A percentile compares a stretch with the other conserved stretches of the same genome.
These are phyloP conservation scores for Rhynchospora tenuis DNA, from an alignment of 176 grass and related monocot species.

Conservation along the genomic window DNA sequence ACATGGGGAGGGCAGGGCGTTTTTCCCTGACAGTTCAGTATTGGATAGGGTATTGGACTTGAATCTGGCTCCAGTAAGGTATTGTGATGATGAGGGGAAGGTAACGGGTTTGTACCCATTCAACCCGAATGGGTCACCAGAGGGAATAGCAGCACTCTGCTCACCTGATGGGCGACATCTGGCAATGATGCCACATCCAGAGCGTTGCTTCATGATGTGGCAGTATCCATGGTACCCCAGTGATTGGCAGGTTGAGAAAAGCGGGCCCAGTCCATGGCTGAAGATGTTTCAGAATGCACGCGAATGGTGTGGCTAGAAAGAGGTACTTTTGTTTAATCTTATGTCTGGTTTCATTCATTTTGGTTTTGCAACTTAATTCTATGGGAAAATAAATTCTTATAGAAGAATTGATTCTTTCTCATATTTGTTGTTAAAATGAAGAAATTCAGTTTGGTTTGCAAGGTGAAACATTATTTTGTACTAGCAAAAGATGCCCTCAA, in stretches of 20 bases:
- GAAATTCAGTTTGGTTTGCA: not conserved
- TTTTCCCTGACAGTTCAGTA: slow-evolving; percentile 61
- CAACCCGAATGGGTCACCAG: slow-evolving; percentile 90
- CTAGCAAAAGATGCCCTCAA: too few species aligned
- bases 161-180: slow-evolving; percentile 87
- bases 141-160: slow-evolving; percentile 75
- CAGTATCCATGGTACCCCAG: slow-evolving; percentile 93
- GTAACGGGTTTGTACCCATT: slow-evolving; percentile 77
- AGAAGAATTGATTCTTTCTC: not conserved
- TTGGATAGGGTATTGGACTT: slow-evolving; percentile 44
- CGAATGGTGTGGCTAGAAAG: slow-evolving; percentile 48
- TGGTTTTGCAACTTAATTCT: not conserved
- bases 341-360: not conserved
- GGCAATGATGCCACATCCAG: slow-evolving; percentile 94
- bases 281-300: slow-evolving; percentile 89
- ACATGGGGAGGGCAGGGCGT: slow-evolving; percentile 76
- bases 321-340: not conserved
- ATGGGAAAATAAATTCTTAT: not conserved
- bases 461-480: not conserved
- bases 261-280: slow-evolving; percentile 73
- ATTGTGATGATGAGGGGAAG: slow-evolving; percentile 65
- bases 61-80: slow-evolving; percentile 63
- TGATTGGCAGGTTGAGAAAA: slow-evolving; percentile 71
- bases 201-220: slow-evolving; percentile 99
- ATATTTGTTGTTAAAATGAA: not conserved